A percentile compares a stretch with the other conserved stretches of the same genome.
Evolutionary conservation across 140 eudicot genomes (phyloP).

Genomic region (Stevia rebaudiana): DNA sequence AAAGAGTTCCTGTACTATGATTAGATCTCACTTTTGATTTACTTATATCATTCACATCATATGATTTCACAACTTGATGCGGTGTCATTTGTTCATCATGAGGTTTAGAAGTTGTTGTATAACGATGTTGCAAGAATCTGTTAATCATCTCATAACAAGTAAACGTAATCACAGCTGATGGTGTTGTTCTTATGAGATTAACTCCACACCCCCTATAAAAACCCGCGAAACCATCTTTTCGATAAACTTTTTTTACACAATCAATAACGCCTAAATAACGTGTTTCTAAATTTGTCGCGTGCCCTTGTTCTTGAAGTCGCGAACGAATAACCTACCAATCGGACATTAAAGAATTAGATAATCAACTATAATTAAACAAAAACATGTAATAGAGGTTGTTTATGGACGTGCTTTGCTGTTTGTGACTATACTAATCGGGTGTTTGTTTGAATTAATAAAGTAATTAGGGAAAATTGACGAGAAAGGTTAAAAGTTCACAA

Average conservation of each 20-base stretch:
- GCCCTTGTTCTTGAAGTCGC: conserved; percentile 97
- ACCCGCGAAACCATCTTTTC: conserved; percentile 58
- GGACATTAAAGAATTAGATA: not conserved
- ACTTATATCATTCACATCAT: conserved; percentile 13
- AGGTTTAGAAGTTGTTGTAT: conserved; percentile 19
- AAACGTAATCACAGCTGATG: conserved; percentile 81
- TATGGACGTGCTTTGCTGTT: no score
- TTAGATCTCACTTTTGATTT: conserved; percentile 36
- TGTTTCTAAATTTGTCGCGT: conserved; percentile 33
- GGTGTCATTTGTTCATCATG: conserved; percentile 32
- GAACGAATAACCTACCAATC: conserved; percentile 67
- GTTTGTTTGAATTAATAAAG: no score
- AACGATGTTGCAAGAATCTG: conserved; percentile 39
- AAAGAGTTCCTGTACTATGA: no score
- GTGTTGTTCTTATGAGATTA: conserved; percentile 77
- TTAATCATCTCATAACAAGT: conserved; percentile 87
- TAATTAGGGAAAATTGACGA: no score
- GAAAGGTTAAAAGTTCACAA: no score
- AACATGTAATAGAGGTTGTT: no score
- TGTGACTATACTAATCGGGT: no score
- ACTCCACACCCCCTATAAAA: conserved; percentile 87
- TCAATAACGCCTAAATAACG: conserved; percentile 69
- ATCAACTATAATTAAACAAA: no score
- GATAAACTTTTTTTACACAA: conserved; percentile 64
- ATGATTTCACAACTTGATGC: conserved; percentile 19